Evolutionary conservation across 495 filamentous ascomycete genomes (phyloP).

Genomic region (Hypoxylon perforatum): DNA sequence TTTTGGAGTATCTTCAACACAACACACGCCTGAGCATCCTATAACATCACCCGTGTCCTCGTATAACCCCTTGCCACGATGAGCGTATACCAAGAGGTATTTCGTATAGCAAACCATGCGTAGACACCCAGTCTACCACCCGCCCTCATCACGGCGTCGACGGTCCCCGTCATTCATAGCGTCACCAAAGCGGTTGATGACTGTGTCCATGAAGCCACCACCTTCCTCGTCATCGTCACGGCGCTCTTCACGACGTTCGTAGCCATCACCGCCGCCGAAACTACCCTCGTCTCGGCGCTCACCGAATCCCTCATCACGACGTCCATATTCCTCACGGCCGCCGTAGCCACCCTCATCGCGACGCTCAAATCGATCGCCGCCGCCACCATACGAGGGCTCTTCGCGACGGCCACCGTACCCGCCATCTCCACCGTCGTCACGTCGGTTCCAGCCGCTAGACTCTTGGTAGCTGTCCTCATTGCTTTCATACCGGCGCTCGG

Average conservation of each 20-base stretch:
- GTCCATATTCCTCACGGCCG: conserved; percentile 24
- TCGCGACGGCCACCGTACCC: conserved; percentile 35
- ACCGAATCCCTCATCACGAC: conserved; percentile 35
- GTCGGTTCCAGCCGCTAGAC: conserved; percentile 34
- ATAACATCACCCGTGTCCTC: neutral
- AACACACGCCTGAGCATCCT: conserved; percentile 12
- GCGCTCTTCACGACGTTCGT: conserved; percentile 39
- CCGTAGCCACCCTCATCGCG: conserved; percentile 29
- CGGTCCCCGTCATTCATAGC: conserved; percentile 37
- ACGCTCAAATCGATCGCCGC: conserved; percentile 18
- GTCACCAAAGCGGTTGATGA: conserved; percentile 41
- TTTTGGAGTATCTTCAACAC: conserved; percentile 38
- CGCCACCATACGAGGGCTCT: conserved; percentile 7
- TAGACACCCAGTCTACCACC: conserved; percentile 34
- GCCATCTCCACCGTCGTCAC: conserved; percentile 16
- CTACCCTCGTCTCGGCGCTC: conserved; percentile 33
- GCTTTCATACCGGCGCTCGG: conserved; percentile 49
- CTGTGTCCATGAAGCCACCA: conserved; percentile 40
- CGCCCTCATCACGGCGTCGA: conserved; percentile 37
- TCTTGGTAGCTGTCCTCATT: conserved; percentile 42
- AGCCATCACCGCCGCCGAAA: conserved; percentile 26
- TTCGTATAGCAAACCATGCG: neutral
- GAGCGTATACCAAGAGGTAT: conserved; percentile 9
- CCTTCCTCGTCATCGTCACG: conserved; percentile 30
- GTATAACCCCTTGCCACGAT: conserved; percentile 10